Percentiles rank a stretch among this genome's conserved stretches.
Evolutionary conservation across 805 yeast genomes (phyloP).

Genomic region (Metschnikowia kunwiensis): DNA sequence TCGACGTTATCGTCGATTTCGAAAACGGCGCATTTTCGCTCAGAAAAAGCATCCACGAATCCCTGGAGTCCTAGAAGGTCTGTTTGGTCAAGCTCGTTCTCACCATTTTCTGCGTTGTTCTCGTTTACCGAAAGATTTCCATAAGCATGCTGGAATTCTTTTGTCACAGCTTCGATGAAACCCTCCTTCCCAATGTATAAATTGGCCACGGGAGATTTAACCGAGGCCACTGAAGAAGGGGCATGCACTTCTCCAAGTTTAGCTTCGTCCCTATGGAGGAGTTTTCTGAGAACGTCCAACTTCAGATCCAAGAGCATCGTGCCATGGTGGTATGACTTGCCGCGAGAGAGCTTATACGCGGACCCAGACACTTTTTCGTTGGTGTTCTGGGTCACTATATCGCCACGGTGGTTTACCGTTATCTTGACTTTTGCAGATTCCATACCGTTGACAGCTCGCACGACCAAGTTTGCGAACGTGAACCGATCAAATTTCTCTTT

Average conservation of each 20-base stretch:
- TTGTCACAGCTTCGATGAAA: conserved; percentile 44
- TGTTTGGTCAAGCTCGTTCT: conserved; percentile 24
- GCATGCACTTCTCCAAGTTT: conserved; percentile 42
- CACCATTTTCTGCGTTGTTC: not conserved
- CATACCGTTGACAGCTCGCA: conserved; percentile 25
- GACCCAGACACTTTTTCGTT: conserved; percentile 80
- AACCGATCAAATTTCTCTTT: conserved; percentile 61
- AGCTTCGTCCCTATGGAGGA: conserved; percentile 49
- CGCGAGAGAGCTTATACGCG: conserved; percentile 81
- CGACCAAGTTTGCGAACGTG: conserved; percentile 49
- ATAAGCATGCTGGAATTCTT: conserved; percentile 38
- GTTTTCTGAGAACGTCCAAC: conserved; percentile 53
- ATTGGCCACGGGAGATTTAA: conserved; percentile 76
- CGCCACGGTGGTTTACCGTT: conserved; percentile 72
- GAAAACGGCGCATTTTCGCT: conserved; percentile 13
- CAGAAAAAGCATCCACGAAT: conserved; percentile 23
- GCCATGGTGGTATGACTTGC: conserved; percentile 90
- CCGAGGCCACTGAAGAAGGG: conserved; percentile 65
- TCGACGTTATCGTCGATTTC: conserved; percentile 25
- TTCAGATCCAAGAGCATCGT: conserved; percentile 81
- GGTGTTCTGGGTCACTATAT: conserved; percentile 51
- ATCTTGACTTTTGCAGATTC: conserved; percentile 25
- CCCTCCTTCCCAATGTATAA: conserved; percentile 43
- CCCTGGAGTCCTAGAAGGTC: conserved; percentile 34
- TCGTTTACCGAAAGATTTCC: conserved; percentile 13